These are phyloP conservation scores for Alectoria sarmentosa DNA, from an alignment of 495 filamentous ascomycete genomes.

Conservation along the genomic window DNA sequence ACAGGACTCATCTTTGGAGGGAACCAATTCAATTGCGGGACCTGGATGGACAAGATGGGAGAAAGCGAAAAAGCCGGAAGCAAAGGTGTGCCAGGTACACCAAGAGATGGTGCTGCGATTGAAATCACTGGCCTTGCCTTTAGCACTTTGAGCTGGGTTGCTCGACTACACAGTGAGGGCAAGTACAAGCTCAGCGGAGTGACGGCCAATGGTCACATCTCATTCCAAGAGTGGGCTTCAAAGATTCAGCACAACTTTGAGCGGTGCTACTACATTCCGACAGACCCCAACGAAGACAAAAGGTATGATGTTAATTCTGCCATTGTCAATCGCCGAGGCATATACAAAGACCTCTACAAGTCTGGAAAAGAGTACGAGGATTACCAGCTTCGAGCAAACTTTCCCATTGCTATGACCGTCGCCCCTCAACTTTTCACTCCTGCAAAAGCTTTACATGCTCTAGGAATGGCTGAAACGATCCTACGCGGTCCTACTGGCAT, in stretches of 20 bases:
- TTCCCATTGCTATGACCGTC: conserved; percentile 91
- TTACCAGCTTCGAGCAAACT: conserved; percentile 93
- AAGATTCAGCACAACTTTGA: conserved; percentile 85
- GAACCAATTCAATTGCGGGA: conserved; percentile 91
- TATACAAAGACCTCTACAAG: conserved; percentile 95
- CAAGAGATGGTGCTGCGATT: conserved; percentile 88
- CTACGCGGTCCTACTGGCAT: conserved; percentile 87
- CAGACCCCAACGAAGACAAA: conserved; percentile 55
- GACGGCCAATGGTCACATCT: conserved; percentile 49
- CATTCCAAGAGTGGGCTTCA: conserved; percentile 72
- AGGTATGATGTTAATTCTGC: conserved; percentile 72
- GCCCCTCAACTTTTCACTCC: conserved; percentile 82
- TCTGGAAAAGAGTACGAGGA: conserved; percentile 94
- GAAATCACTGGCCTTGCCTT: conserved; percentile 93
- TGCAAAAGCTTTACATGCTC: conserved; percentile 64
- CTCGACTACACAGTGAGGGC: conserved; percentile 54
- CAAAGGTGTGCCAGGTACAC: conserved; percentile 93
- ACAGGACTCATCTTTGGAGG: conserved; percentile 92
- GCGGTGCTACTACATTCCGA: conserved; percentile 78
- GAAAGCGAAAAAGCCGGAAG: conserved; percentile 84
- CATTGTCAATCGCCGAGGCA: conserved; percentile 80
- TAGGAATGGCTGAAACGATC: conserved; percentile 68
- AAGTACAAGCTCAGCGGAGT: conserved; percentile 62
- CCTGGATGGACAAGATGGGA: conserved; percentile 99
- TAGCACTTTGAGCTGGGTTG: conserved; percentile 78